Percentiles rank a stretch among this genome's conserved stretches.
Conservation (phyloP, 139 green algal species). For the Medakamo hakoo region DNA sequence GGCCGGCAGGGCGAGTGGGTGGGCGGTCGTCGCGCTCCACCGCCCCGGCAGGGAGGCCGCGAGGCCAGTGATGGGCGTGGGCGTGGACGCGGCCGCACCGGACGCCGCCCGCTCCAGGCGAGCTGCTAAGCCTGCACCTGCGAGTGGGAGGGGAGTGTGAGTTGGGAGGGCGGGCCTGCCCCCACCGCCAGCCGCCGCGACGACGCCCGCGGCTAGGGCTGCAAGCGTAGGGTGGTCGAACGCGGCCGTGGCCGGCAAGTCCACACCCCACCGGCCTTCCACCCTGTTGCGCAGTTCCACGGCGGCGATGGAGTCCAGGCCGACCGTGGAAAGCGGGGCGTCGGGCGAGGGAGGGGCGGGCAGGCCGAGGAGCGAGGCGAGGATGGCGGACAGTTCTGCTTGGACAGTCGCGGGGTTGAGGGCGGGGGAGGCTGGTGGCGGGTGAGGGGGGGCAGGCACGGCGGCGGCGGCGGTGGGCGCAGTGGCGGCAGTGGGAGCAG, state of each 20-base stretch:
- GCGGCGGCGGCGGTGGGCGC: too few species aligned
- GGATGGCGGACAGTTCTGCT: neutral
- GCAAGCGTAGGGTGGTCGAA: conserved; percentile 45
- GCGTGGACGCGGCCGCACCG: neutral
- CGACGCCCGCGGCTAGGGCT: conserved; percentile 27
- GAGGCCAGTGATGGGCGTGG: neutral
- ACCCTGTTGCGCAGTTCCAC: conserved; percentile 27
- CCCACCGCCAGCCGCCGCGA: neutral
- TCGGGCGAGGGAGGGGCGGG: too few species aligned
- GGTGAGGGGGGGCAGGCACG: neutral
- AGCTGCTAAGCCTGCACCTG: neutral
- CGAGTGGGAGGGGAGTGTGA: too few species aligned
- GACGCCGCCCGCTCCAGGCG: neutral
- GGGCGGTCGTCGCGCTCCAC: neutral
- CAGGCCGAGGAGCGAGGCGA: too few species aligned
- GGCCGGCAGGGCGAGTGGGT: neutral
- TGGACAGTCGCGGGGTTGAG: neutral
- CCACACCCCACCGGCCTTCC: conserved; percentile 7
- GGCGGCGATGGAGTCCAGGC: conserved; percentile 27
- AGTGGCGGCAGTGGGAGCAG: too few species aligned
- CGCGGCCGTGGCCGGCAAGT: conserved; percentile 29
- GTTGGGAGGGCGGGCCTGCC: too few species aligned
- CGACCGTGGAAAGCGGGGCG: conserved; percentile 31
- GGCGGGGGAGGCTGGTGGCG: neutral
- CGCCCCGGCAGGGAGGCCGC: neutral